These are phyloP conservation scores for Amanita rubescens DNA, from an alignment of 768 basidiomycete genomes.

Conservation along the genomic window DNA sequence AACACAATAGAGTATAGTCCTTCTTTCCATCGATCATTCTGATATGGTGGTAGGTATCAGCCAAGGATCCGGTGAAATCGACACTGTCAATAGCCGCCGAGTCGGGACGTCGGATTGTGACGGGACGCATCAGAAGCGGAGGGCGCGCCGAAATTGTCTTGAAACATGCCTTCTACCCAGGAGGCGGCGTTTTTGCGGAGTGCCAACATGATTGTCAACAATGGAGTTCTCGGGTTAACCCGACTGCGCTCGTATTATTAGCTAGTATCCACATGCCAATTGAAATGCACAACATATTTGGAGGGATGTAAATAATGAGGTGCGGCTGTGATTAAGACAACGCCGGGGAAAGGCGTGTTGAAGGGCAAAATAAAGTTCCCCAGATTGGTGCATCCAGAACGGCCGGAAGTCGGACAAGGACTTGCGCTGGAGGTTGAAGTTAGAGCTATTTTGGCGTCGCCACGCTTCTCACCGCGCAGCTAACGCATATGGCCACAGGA, in stretches of 20 bases:
- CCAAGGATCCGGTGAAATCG: neutral
- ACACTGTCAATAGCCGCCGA: neutral
- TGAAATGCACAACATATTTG: neutral
- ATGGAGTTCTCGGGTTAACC: neutral
- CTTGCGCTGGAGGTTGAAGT: neutral
- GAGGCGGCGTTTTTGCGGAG: neutral
- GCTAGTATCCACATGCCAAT: neutral
- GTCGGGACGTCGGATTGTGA: neutral
- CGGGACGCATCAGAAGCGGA: neutral
- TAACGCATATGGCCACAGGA: neutral
- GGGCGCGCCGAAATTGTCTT: neutral
- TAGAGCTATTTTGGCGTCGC: constrained; percentile 2
- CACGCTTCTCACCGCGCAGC: constrained; percentile 1
- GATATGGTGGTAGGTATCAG: neutral
- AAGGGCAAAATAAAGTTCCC: neutral
- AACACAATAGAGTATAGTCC: neutral
- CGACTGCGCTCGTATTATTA: neutral
- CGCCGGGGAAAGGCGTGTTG: neutral
- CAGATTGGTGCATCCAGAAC: neutral
- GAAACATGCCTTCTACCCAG: neutral
- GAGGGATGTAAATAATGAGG: neutral
- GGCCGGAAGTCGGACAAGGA: neutral
- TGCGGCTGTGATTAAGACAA: neutral
- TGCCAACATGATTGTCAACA: neutral
- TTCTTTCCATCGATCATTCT: neutral